Evolutionary conservation across 2,329 filamentous ascomycete species (phyloP), one percentile per base, ranked within the genome.

Genomic region (Tolypocladium amazonense): DNA sequence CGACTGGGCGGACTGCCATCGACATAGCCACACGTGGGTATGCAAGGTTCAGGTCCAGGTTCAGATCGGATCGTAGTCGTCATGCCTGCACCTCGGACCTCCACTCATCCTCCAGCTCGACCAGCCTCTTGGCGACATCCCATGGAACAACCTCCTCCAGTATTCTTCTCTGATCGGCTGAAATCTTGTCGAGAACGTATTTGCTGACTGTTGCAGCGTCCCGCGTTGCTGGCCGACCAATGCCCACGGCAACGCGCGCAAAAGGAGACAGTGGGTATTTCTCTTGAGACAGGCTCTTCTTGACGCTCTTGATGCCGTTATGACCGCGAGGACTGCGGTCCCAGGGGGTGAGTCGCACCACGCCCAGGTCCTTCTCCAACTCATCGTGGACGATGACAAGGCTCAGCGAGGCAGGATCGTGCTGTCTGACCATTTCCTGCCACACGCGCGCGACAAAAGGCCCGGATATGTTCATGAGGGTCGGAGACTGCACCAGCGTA

Each of bases 301-400:
- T 80, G 57, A 88, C 79, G 68, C 87, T 89, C 71, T 86, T 88
- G 66, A 93, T 71, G 1, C 89, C 89, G 66, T 91, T 90, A 72
- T 93, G 89, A 0, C 89, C 89, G 12, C 82, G 80, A 43, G 84
- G 78, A 68, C 88, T 90, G 59, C 79, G 73, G 2, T 80, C 78
- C 70, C 88, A 90, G 30, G 79, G 78, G 59, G 82, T 82, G 7
- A 90, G 77, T 56, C 78, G 83, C 18, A 96, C 80, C 41, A 81
- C 79, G 0, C 92, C 92, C 2, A 92, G 69, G 3, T 81, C 76
- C 50, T 83, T 79, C 68, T 97, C 92, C 39, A 97, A 75, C 71
- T 97, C 93, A 71, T 97, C 93, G 71, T 97, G 92, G 25, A 97
- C 77, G 15, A 97, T 77, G 0, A 97, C 84, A 20, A 99, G 73